Evolutionary conservation across 1,284 basidiomycete species (phyloP), one percentile per base, ranked within the genome.

Genomic region (Ganoderma resinaceum): DNA sequence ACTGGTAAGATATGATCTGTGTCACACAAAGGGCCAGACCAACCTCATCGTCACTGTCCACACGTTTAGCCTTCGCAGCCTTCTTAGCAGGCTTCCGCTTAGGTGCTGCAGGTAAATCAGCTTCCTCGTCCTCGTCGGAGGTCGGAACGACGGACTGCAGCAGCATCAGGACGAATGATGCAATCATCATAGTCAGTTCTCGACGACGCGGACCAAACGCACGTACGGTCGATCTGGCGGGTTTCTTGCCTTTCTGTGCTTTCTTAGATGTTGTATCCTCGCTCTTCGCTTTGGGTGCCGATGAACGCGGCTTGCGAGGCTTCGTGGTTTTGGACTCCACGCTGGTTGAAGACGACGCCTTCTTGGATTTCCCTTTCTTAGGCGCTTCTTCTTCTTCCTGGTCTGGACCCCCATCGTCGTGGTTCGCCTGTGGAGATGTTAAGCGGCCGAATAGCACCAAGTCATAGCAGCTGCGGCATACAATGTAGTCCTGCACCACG

Each of bases 401-500:
- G 11, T 23, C 37, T 2, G 26, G 9, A 2, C 14, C 37, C 9
- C 23, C 58, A 26, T 60, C 58, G 7, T 42, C 58, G 37, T 60
- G 37, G 2, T 37, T 40, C 12, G 37, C 58, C 58, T 60, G n/a
- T 6, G 58, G 23, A 31, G 23, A 35, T 12, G 20, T 62, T 67
- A 33, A 49, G 29, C 55, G 55, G 31, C 3, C 26, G 20, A 18
- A 18, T 11, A 18, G 35, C 23, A 16, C 8, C 29, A 3, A 53
- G 16, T 40, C 46, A 31, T 2, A 52, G 12, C 12, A n/a, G 2
- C 33, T 33, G 16, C 33, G 11, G 74, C 81, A 72, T 68, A 87
- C 86, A 70, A 86, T 66, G 26, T 82, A 82, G n/a, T 75, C 77
- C 33, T 75, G 73, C 16, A 85, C 82, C 4, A 81, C 80, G 2